Evolutionary conservation across 23 red algal species (phyloP).

Genomic region (Cyanidioschyzon merolae): DNA sequence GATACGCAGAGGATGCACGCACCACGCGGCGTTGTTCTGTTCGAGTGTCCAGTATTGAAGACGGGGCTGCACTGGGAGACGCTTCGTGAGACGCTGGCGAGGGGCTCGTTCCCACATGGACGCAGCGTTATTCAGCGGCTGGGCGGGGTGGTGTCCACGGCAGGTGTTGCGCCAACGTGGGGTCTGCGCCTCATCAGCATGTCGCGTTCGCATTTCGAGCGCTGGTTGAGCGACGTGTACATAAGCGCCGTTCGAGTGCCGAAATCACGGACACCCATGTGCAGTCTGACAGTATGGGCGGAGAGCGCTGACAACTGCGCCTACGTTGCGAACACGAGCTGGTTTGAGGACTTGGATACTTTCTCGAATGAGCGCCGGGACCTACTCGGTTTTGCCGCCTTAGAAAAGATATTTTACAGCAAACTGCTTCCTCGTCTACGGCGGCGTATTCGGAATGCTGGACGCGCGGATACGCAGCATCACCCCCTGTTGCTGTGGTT

Average conservation of each 20-base stretch:
- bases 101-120: neutral
- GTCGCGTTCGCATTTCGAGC: neutral
- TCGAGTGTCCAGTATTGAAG: neutral
- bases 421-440: neutral
- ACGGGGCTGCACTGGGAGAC: neutral
- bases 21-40: neutral
- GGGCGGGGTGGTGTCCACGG: neutral
- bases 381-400: neutral
- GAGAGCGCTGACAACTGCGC: constrained; percentile 11
- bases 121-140: constrained; percentile 3
- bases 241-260: neutral
- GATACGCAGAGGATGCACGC: neutral
- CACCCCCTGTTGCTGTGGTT: neutral
- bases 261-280: neutral
- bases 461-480: neutral
- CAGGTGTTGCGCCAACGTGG: neutral
- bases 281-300: neutral
- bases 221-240: neutral
- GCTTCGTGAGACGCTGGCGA: neutral
- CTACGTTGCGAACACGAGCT: neutral
- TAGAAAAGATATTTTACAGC: neutral
- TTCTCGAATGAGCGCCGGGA: neutral
- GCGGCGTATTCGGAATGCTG: neutral
- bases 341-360: neutral
- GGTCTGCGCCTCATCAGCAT: neutral